phyloP scores from a whole-genome alignment of 257 asterid species.

The Solanum rostratum region DNA sequence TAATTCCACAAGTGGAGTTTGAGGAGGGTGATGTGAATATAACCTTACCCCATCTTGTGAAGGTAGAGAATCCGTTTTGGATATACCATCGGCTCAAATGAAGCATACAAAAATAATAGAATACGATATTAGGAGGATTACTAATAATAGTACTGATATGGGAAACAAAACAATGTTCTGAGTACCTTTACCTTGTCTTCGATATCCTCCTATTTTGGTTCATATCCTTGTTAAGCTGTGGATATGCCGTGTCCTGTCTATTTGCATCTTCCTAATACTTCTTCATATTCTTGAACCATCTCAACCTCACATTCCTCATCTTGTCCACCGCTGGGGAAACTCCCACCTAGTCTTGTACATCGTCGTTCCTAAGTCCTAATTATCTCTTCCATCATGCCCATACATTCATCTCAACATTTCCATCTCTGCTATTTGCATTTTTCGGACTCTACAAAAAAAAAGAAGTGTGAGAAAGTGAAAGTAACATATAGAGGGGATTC shows the following conservation, averaged over 20 bases:
- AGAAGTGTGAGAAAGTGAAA: not conserved
- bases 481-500: not conserved
- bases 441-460: not conserved
- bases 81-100: not conserved
- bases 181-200: not conserved
- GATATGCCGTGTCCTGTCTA: not conserved
- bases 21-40: not conserved
- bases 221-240: not conserved
- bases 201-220: too few relatives aligned
- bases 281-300: not conserved
- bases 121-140: not conserved
- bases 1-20: not conserved
- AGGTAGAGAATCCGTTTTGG: not conserved
- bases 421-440: not conserved
- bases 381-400: too few relatives aligned
- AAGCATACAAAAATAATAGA: not conserved
- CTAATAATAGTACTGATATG: not conserved
- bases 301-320: not conserved
- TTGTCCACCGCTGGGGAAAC: not conserved
- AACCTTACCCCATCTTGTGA: not conserved
- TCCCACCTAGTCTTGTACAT: not conserved
- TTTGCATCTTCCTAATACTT: not conserved
- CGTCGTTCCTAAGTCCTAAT: not conserved
- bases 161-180: not conserved
- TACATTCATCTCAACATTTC: not conserved